Base-by-base conservation (phyloP, 805 yeast species). In the Debaryomyces prosopidis region DNA sequence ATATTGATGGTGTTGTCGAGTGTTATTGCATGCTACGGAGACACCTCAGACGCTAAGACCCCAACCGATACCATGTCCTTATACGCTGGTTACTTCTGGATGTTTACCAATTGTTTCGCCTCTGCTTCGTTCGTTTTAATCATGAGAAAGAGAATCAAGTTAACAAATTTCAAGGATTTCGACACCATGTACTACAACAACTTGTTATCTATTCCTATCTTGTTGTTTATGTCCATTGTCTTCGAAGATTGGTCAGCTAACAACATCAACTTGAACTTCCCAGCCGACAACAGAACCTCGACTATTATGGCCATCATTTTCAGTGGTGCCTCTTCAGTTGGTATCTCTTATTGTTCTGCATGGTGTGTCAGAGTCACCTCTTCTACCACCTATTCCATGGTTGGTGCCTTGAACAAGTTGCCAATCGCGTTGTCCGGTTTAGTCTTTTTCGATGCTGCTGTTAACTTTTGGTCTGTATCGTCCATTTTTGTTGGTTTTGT, bases 311-410 rank as follows among this genome's bases (percentile, higher is more conserved):
- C 89, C 58, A 91, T 94, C 96, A 60, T 94, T 51, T 80, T 92
- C 63, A 89, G 97, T 31, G 99, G 99, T 69, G 81, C 88, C 57
- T 85, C 96, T 37, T 86, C 97, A 27, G 96, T 94, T 43, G 97
- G 96, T 75, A 94, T 94, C 66, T 92, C 98, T 37, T 94, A 94
- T 81, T 89, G 97, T 71, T 90, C 98, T 10, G 99, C 97, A 50
- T 94, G 99, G 99, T 94, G 99, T 81, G 96, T 94, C 54, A 89
- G 99, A 76, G 98, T 94, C 53, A 94, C 99, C 36, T 89, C 97
- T 17, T 91, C 98, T 20, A 94, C 99, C 45, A 94, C 99, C 45
- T 94, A 94, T 76, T 89, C 97, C 44, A 94, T 94, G 99, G 98
- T 94, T 48, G 99, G 99, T 69, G 99, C 99, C 44, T 81, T 94